Percentiles rank a stretch among this genome's conserved stretches.
Evolutionary conservation across 139 green algal genomes (phyloP).

Genomic region (Auxenochlorella pyrenoidosa): DNA sequence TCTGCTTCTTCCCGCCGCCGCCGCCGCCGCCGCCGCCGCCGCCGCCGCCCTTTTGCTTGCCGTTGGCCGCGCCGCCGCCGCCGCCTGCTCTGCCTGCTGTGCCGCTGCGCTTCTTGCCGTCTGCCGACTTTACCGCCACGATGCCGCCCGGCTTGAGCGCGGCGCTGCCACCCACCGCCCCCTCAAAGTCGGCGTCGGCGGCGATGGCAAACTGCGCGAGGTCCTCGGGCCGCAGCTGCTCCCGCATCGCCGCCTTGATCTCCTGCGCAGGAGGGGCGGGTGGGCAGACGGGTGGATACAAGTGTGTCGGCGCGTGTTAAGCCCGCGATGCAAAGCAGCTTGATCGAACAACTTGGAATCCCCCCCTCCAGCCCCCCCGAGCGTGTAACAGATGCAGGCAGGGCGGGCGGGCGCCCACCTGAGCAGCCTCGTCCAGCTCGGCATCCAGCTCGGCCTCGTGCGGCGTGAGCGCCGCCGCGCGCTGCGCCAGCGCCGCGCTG

Average conservation of each 20-base stretch:
- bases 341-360: no score
- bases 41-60: neutral
- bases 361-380: no score
- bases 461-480: constrained; percentile 50
- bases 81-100: constrained; percentile 15
- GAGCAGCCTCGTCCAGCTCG: constrained; percentile 87
- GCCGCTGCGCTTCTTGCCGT: neutral
- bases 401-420: constrained; percentile 28
- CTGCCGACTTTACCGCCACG: constrained; percentile 39
- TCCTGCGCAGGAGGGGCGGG: constrained; percentile 19
- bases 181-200: constrained; percentile 66
- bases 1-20: neutral
- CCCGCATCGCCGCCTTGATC: constrained; percentile 54
- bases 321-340: no score
- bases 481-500: constrained; percentile 35
- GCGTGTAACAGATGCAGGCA: no score
- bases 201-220: constrained; percentile 77
- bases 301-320: no score
- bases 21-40: neutral
- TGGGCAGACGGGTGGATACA: no score
- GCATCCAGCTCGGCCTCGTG: constrained; percentile 76
- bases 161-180: constrained; percentile 47
- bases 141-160: constrained; percentile 42
- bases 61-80: constrained; percentile 1
- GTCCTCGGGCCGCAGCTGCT: constrained; percentile 72